Evolutionary conservation across 345 rosid species (phyloP), one percentile per base, ranked within the genome.

Genomic region (Dovyalis caffra): DNA sequence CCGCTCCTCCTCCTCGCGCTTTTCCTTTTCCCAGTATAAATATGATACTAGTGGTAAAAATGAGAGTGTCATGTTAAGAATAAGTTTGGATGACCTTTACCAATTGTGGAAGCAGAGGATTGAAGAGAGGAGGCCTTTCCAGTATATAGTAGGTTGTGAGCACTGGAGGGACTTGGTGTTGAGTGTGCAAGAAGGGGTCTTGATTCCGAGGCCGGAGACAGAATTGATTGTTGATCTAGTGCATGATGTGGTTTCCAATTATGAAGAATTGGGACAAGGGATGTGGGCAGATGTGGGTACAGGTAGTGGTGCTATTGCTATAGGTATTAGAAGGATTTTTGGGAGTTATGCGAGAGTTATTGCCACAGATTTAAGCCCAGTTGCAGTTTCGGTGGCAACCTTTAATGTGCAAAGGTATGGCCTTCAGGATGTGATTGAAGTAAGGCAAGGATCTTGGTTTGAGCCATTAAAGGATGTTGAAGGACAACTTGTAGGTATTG

Each of bases 201-300:
- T 95, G 73, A 93, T 95, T 80, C 99, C 99, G 6, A 84, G 98
- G 79, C 97, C 98, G 0, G 97, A 95, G 84, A 95, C 99, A 66
- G 97, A 90, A 75, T 37, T 87, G 78, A 76, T 95, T 66, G 83
- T 90, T 37, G 97, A 93, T 80, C 60, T 93, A 80, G 98, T 89
- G 25, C 79, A 58, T 51, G 87, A 86, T 72, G 80, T 68, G 29
- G 79, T 90, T 3, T 75, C 74, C 43, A 80, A 60, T 21, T 68
- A 82, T 51, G 75, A 58, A 6, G 77, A 57, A 35, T 78, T 85
- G 75, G 75, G 74, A 69, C 82, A 85, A 43, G 91, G 93, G 10
- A 21, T 84, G 70, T 95, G 98, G 98, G 99, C 84, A 1, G 99
- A 93, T 86, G 78, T 93, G 69, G 99, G 97, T 25, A 93, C 99